Conservation (phyloP, 441 rosid genomes). For the Mallotus repandus region DNA sequence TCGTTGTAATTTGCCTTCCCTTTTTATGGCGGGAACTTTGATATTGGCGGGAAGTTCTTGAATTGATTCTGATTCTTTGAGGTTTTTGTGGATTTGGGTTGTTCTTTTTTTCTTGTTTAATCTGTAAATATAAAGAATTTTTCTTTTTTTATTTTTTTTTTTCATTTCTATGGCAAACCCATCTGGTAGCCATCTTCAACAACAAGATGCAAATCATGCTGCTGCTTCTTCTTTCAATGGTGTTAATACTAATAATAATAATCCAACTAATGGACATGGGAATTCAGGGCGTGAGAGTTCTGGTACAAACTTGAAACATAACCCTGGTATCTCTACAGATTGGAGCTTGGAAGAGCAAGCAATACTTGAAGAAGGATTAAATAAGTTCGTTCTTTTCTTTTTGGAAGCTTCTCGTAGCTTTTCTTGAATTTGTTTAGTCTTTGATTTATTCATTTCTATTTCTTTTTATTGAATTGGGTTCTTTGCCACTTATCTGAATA, state of each 20-base stretch:
- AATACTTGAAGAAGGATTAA: conserved; percentile 50
- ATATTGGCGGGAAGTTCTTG: conserved; percentile 23
- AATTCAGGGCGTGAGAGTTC: conserved; percentile 33
- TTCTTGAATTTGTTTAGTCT: not conserved
- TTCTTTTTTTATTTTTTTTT: not conserved
- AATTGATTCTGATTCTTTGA: not conserved
- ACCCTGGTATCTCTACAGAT: conserved; percentile 54
- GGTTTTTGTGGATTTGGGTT: not conserved
- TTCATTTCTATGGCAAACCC: conserved; percentile 47
- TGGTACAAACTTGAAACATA: conserved; percentile 41
- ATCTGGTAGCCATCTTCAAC: conserved; percentile 45
- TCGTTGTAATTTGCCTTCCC: conserved; percentile 12
- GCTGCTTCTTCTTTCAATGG: conserved; percentile 44
- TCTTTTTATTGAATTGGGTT: conserved; percentile 12
- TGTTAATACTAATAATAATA: not conserved
- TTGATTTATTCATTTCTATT: not conserved
- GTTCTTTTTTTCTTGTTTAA: not conserved
- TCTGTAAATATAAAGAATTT: not conserved
- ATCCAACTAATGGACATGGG: conserved; percentile 35
- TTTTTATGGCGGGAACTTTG: conserved; percentile 29
- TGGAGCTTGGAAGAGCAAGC: conserved; percentile 62
- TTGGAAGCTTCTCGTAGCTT: not conserved
- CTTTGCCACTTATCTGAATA: not conserved
- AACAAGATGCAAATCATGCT: conserved; percentile 34
- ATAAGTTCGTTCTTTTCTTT: conserved; percentile 19